Evolutionary conservation across 805 yeast species (phyloP).

Genomic region (Candida taoyuanica): DNA sequence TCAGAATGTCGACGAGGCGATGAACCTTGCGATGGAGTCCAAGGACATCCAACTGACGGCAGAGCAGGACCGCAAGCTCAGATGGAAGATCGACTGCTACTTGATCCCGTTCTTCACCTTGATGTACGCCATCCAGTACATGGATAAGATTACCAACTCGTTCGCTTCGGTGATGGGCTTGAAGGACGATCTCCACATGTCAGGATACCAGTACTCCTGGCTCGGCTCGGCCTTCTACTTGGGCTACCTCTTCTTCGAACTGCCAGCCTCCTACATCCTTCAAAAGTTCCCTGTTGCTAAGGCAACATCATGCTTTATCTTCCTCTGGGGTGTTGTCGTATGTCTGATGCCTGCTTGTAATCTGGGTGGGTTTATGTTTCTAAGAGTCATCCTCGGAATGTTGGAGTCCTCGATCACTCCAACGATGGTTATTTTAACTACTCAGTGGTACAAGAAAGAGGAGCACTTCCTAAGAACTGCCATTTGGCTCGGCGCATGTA

Average conservation of each 20-base stretch:
- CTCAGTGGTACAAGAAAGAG: constrained; percentile 51
- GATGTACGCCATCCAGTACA: constrained; percentile 47
- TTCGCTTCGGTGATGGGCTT: constrained; percentile 52
- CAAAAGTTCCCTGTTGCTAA: constrained; percentile 58
- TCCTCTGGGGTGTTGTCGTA: constrained; percentile 61
- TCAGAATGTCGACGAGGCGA: constrained; percentile 39
- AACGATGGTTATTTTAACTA: constrained; percentile 49
- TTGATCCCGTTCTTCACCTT: constrained; percentile 47
- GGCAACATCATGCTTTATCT: constrained; percentile 41
- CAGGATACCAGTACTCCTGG: constrained; percentile 45
- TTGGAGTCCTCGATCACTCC: constrained; percentile 54
- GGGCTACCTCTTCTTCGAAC: constrained; percentile 58
- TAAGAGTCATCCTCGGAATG: constrained; percentile 48
- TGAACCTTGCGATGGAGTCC: constrained; percentile 35
- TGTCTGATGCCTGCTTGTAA: constrained; percentile 47
- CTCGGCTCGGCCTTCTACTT: constrained; percentile 57
- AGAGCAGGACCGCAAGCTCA: constrained; percentile 32
- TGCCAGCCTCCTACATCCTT: constrained; percentile 40
- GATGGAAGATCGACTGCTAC: constrained; percentile 47
- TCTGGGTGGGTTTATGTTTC: constrained; percentile 35
- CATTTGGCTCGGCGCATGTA: constrained; percentile 42
- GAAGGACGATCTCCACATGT: constrained; percentile 40
- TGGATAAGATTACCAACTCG: constrained; percentile 51
- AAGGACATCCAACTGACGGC: constrained; percentile 28
- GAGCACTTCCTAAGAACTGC: constrained; percentile 41